Percentiles rank a stretch among this genome's conserved stretches.
These are phyloP conservation scores for Blepharisma undulans DNA, from an alignment of 169 alveolate genomes.

Conservation along the genomic window DNA sequence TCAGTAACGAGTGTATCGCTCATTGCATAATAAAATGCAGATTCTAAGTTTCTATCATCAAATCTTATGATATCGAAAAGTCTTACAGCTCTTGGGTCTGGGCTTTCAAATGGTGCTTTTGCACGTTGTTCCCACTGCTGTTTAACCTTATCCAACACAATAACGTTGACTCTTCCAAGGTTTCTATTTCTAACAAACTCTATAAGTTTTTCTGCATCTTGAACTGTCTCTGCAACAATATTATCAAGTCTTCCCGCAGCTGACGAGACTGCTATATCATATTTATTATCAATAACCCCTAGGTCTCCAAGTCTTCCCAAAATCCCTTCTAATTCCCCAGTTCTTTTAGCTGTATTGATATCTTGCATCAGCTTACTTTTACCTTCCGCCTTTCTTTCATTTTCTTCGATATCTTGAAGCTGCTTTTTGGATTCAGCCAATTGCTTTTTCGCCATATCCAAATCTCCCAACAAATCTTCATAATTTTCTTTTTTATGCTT, in stretches of 20 bases:
- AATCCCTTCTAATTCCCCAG: constrained; percentile 74
- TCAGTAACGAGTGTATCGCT: constrained; percentile 92
- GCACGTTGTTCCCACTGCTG: constrained; percentile 57
- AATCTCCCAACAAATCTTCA: constrained; percentile 27
- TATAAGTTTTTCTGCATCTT: constrained; percentile 87
- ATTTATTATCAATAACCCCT: constrained; percentile 86
- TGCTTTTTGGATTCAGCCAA: constrained; percentile 32
- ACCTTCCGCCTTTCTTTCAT: constrained; percentile 39
- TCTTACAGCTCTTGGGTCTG: constrained; percentile 56
- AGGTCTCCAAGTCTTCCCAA: constrained; percentile 94
- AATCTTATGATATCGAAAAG: constrained; percentile 88
- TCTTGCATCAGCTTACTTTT: constrained; percentile 58
- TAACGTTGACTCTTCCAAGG: constrained; percentile 89
- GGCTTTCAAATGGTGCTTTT: constrained; percentile 61
- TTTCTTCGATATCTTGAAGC: constrained; percentile 2
- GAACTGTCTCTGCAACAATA: constrained; percentile 90
- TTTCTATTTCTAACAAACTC: constrained; percentile 85
- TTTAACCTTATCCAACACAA: constrained; percentile 73
- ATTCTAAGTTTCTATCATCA: constrained; percentile 68
- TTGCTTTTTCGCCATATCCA: constrained; percentile 21
- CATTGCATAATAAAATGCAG: constrained; percentile 88
- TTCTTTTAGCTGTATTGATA: constrained; percentile 61
- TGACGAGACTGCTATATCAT: constrained; percentile 89
- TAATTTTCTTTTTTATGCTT: neutral
- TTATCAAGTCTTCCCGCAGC: constrained; percentile 89